phyloP scores from a whole-genome alignment of 2,329 filamentous ascomycete genomes.

The Emericellopsis cladophorae region DNA sequence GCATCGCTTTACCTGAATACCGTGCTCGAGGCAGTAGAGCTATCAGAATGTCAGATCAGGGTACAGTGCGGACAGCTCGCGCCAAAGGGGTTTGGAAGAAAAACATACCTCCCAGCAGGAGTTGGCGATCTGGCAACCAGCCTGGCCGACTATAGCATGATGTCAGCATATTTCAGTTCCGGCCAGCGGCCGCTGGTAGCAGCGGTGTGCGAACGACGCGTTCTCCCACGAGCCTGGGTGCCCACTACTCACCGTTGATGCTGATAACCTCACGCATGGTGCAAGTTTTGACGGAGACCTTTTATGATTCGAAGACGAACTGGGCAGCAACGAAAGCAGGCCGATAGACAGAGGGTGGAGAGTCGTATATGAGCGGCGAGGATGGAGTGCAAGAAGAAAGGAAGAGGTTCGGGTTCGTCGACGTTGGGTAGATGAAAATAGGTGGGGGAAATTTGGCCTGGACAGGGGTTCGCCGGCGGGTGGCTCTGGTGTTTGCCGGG shows the following conservation, averaged over 20 bases:
- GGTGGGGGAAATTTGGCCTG: conserved; percentile 34
- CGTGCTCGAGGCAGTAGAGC: conserved; percentile 99
- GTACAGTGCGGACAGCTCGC: neutral
- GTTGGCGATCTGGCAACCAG: conserved; percentile 99
- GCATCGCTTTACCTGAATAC: conserved; percentile 68
- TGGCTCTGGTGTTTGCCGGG: conserved; percentile 9
- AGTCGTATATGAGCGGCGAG: conserved; percentile 29
- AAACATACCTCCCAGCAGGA: conserved; percentile 98
- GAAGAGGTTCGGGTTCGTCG: conserved; percentile 10
- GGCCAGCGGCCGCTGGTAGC: conserved; percentile 1
- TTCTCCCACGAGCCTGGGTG: conserved; percentile 9
- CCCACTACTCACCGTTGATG: conserved; percentile 72
- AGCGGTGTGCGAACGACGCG: conserved; percentile 29
- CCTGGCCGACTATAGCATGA: conserved; percentile 77
- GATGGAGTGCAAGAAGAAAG: conserved; percentile 11
- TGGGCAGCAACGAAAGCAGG: neutral
- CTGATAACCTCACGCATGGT: conserved; percentile 99
- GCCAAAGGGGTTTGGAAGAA: neutral
- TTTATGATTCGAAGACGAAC: neutral
- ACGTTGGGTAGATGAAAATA: conserved; percentile 20
- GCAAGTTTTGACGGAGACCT: conserved; percentile 14
- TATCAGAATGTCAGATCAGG: conserved; percentile 23
- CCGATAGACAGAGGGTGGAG: neutral
- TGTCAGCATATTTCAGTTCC: neutral
- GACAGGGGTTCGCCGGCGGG: conserved; percentile 13